phyloP scores from a whole-genome alignment of 352 stramenopile species.

The Globisporangium nunn region DNA sequence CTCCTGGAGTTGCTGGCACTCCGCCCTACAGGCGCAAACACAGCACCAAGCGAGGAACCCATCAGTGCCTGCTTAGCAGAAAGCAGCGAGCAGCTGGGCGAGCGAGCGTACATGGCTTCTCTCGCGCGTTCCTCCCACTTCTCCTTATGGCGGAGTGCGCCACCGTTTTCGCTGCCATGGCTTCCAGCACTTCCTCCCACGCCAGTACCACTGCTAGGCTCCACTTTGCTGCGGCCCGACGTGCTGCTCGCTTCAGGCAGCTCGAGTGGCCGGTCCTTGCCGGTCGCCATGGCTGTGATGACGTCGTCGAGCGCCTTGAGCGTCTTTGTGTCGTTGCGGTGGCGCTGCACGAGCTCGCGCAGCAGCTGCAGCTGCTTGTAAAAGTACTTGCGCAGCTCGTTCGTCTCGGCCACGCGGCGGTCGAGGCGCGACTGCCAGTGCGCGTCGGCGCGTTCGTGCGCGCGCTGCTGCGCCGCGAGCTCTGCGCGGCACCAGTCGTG shows the following conservation, averaged over 20 bases:
- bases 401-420: conserved; percentile 53
- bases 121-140: conserved; percentile 53
- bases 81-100: too few relatives aligned
- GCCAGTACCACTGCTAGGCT: neutral
- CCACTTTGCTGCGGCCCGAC: neutral
- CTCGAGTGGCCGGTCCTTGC: conserved; percentile 11
- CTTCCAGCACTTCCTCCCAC: neutral
- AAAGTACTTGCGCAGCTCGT: conserved; percentile 57
- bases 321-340: conserved; percentile 39
- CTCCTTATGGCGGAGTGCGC: conserved; percentile 44
- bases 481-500: conserved; percentile 47
- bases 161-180: conserved; percentile 1
- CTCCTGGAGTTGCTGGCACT: conserved; percentile 46
- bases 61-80: neutral
- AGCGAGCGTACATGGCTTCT: conserved; percentile 32
- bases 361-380: conserved; percentile 72
- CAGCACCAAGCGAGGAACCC: neutral
- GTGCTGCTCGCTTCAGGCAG: neutral
- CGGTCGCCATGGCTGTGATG: conserved; percentile 19
- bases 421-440: conserved; percentile 59
- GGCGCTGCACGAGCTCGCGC: conserved; percentile 53
- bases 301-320: conserved; percentile 50
- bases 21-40: conserved; percentile 9
- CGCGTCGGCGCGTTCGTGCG: conserved; percentile 17
- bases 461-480: conserved; percentile 22